A percentile compares a stretch with the other conserved stretches of the same genome.
phyloP scores from a whole-genome alignment of 1,139 yeast species.

The Yamadazyma diospyri region DNA sequence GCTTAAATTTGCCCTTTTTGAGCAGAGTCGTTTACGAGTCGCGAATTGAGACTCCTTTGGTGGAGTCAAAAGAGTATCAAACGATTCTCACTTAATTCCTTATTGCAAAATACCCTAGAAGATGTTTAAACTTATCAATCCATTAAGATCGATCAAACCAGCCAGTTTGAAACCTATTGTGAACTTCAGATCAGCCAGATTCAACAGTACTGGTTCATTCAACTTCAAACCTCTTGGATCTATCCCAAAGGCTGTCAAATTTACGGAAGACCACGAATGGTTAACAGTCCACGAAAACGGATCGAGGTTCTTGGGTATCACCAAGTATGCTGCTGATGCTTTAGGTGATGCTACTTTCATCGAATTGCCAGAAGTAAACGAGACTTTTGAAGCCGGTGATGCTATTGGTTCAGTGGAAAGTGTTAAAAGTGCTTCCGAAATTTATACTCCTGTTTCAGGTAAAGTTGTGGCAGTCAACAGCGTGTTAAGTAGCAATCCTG shows the following conservation, averaged over 20 bases:
- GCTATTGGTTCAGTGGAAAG: constrained; percentile 90
- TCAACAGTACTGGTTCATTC: constrained; percentile 2
- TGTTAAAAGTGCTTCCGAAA: constrained; percentile 92
- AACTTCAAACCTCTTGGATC: constrained; percentile 3
- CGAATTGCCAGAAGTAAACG: constrained; percentile 82
- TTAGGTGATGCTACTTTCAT: constrained; percentile 94
- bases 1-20: background rate
- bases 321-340: constrained; percentile 96
- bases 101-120: too few relatives aligned
- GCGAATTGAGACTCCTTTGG: too few relatives aligned
- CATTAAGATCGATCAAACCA: constrained; percentile 1
- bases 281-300: constrained; percentile 81
- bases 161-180: constrained; percentile 1
- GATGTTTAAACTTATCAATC: constrained; percentile 3
- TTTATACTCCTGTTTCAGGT: constrained; percentile 85
- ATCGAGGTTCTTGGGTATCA: constrained; percentile 83
- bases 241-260: constrained; percentile 51
- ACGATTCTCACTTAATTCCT: too few relatives aligned
- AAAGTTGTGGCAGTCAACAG: constrained; percentile 71
- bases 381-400: constrained; percentile 67
- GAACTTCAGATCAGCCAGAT: constrained; percentile 1
- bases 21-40: too few relatives aligned
- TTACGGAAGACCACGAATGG: constrained; percentile 96
- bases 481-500: constrained; percentile 65
- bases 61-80: too few relatives aligned